Evolutionary conservation across 805 yeast genomes (phyloP), one percentile per base, ranked within the genome.

Genomic region (Sporopachydermia quercuum): DNA sequence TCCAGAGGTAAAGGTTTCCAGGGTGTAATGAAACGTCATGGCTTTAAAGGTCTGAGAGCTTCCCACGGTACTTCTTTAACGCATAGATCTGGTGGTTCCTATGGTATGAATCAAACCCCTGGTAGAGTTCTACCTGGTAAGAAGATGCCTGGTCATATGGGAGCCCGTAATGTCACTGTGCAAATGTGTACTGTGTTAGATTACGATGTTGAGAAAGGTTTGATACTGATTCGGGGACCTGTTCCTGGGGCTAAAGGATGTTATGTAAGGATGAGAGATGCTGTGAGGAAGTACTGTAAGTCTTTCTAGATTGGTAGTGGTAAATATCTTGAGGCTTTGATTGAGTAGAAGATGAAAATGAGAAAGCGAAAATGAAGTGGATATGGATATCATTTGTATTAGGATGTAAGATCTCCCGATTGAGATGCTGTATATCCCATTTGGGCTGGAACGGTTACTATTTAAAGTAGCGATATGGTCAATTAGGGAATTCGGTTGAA

Each of bases 111-210:
- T 54, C 94, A 91, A 48, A 80, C 84, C 45, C 98, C 98, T 11
- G 96, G 95, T 53, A 81, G 98, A 66, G 84, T 86, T 40, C 66
- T 86, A 45, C 97, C 96, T 13, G 97, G 96, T 16, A 87, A 84
- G 65, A 89, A 86, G 62, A 89, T 91, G 98, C 94, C 97, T 30
- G 98, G 98, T 47, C 82, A 83, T 59, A 79, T 87, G 91, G 98
- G 98, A 48, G 78, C 74, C 45, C 68, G 71, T 41, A 67, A 65
- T 49, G 71, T 73, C 45, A 89, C 97, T 3, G 71, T 76, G 17
- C 81, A 76, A 56, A 87, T 85, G 57, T 67, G 76, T 17, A 69
- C 77, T 54, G 78, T 91, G 16, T 64, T 91, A 53, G 81, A 80
- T 54, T 78, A 78, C 6, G 87, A 83, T 56, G 85, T 78, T 37